A percentile compares a stretch with the other conserved stretches of the same genome.
Evolutionary conservation across 73 alveolate genomes (phyloP).

Genomic region (Loxodes magnus): DNA sequence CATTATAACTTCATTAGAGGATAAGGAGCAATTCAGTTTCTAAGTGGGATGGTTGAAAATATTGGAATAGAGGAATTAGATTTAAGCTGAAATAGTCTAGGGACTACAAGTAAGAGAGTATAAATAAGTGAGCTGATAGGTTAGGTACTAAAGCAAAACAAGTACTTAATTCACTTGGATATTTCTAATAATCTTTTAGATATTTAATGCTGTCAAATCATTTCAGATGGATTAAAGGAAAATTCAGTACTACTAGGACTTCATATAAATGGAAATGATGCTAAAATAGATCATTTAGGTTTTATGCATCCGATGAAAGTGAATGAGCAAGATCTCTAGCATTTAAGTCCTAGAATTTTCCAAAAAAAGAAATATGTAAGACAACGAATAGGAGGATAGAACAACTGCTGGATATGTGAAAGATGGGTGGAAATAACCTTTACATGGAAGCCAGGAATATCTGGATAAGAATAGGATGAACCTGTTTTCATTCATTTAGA

Average conservation of each 20-base stretch:
- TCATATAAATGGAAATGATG: slow-evolving; percentile 78
- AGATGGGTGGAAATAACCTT: slow-evolving; percentile 85
- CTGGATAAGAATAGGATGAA: slow-evolving; percentile 34
- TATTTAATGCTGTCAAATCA: slow-evolving; percentile 36
- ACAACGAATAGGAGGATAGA: slow-evolving; percentile 2
- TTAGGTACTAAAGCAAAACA: background rate
- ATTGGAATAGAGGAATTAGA: slow-evolving; percentile 12
- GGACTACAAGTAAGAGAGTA: slow-evolving; percentile 2
- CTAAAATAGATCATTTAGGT: slow-evolving; percentile 46
- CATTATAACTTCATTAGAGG: slow-evolving; percentile 10
- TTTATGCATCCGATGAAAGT: slow-evolving; percentile 16
- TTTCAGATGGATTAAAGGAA: slow-evolving; percentile 58
- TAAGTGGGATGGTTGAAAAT: slow-evolving; percentile 14
- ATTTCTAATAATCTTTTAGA: slow-evolving; percentile 56
- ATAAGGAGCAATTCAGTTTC: slow-evolving; percentile 12
- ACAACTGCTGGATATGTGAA: slow-evolving; percentile 92
- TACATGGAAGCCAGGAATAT: slow-evolving; percentile 47
- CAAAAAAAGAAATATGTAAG: background rate
- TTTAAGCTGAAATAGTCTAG: slow-evolving; percentile 14
- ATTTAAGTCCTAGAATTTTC: too few relatives aligned
- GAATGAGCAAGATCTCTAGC: too few relatives aligned
- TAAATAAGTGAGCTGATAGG: background rate
- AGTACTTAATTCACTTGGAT: slow-evolving; percentile 63
- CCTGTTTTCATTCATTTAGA: slow-evolving; percentile 48
- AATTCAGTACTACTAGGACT: slow-evolving; percentile 75